A percentile compares a stretch with the other conserved stretches of the same genome.
Conservation (phyloP, 169 alveolate genomes). For the Plasmodium ovale region DNA sequence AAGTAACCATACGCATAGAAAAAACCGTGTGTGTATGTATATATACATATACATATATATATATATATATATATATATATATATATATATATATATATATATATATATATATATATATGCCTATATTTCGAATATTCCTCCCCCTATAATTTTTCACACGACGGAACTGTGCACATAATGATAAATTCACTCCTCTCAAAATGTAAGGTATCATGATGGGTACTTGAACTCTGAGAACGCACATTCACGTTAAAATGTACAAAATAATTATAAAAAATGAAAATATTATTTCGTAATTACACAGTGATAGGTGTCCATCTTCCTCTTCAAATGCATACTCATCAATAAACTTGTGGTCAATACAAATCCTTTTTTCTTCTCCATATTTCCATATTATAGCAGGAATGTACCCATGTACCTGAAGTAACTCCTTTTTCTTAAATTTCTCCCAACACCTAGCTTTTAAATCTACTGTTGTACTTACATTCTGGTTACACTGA, state of each 20-base stretch:
- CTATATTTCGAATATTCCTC: no score
- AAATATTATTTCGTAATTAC: slow-evolving; percentile 69
- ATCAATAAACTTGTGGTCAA: slow-evolving; percentile 75
- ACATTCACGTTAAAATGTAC: no score
- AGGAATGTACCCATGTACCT: slow-evolving; percentile 80
- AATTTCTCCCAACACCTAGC: slow-evolving; percentile 72
- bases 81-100: neutral
- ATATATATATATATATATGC: neutral
- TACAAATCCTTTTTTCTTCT: slow-evolving; percentile 77
- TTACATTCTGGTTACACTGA: slow-evolving; percentile 29
- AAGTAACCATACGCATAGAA: neutral
- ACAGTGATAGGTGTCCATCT: slow-evolving; percentile 86
- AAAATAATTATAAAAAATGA: no score
- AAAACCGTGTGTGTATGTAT: neutral
- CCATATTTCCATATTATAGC: slow-evolving; percentile 84
- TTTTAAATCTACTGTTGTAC: slow-evolving; percentile 48
- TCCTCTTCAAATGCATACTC: slow-evolving; percentile 89
- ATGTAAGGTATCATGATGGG: no score
- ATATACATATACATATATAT: neutral
- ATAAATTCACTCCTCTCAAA: no score
- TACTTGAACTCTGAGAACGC: no score
- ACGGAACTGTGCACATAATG: no score
- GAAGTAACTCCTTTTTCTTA: slow-evolving; percentile 62
- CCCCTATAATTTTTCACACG: no score
- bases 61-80: neutral